phyloP scores from a whole-genome alignment of 2,329 filamentous ascomycete species.

The Aureobasidium zeae region DNA sequence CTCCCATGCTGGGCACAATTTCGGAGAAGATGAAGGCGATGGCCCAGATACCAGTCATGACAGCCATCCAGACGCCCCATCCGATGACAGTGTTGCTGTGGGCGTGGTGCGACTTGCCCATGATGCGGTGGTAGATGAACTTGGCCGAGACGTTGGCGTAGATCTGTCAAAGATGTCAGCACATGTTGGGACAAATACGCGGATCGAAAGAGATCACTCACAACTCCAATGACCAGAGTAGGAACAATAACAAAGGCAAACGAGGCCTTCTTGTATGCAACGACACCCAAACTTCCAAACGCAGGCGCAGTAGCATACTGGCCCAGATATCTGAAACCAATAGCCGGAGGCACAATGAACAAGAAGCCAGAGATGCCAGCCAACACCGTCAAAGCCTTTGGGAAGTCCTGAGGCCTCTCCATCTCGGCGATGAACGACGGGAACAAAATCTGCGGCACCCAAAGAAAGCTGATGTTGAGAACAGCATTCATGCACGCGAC shows the following conservation, averaged over 20 bases:
- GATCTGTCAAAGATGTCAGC: constrained; percentile 24
- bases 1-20: constrained; percentile 42
- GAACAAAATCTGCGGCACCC: constrained; percentile 45
- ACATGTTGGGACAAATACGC: neutral
- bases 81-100: constrained; percentile 41
- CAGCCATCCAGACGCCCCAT: constrained; percentile 37
- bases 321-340: constrained; percentile 41
- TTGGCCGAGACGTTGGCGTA: constrained; percentile 43
- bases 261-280: constrained; percentile 40
- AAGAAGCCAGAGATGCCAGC: constrained; percentile 37
- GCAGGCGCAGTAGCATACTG: constrained; percentile 44
- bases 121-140: constrained; percentile 37
- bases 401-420: constrained; percentile 43
- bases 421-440: constrained; percentile 45
- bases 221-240: constrained; percentile 39
- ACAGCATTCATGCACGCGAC: constrained; percentile 43
- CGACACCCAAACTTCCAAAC: constrained; percentile 38
- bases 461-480: constrained; percentile 42
- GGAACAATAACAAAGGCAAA: constrained; percentile 45
- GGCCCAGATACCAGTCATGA: constrained; percentile 38
- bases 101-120: constrained; percentile 37
- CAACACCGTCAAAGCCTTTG: constrained; percentile 41
- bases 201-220: neutral
- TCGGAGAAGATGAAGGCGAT: constrained; percentile 41
- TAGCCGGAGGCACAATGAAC: constrained; percentile 42